Conservation (phyloP, 1,284 basidiomycete genomes). For the Tremellales sp. region DNA sequence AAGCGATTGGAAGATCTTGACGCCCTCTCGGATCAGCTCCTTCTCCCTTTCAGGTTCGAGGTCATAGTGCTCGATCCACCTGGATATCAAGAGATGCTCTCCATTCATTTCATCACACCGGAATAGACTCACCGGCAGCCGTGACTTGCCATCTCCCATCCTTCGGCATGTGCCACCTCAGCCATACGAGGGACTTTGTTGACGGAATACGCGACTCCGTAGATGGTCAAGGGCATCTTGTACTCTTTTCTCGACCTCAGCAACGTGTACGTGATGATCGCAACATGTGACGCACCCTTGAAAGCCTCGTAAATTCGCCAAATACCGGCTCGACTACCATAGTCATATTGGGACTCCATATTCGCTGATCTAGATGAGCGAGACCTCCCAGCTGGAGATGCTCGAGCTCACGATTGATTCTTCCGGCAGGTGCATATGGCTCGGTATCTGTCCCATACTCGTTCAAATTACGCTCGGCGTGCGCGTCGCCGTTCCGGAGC, state of each 20-base stretch:
- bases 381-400: no score
- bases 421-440: no score
- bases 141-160: constrained; percentile 10
- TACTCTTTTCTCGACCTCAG: background rate
- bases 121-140: constrained; percentile 8
- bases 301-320: constrained; percentile 30
- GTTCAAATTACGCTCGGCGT: no score
- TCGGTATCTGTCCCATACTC: no score
- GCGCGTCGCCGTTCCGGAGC: no score
- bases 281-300: constrained; percentile 2
- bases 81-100: constrained; percentile 14
- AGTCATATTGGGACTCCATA: constrained; percentile 29
- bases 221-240: constrained; percentile 23
- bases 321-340: constrained; percentile 25
- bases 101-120: constrained; percentile 7
- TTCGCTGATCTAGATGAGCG: no score
- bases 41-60: no score
- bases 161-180: constrained; percentile 3
- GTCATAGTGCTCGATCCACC: no score
- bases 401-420: no score
- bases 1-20: no score
- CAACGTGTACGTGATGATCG: constrained; percentile 19
- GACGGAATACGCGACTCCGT: constrained; percentile 27
- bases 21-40: no score
- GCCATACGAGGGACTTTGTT: constrained; percentile 12